These are phyloP conservation scores for Lecanicillium sp. DNA, from an alignment of 2,329 filamentous ascomycete genomes.

Conservation along the genomic window DNA sequence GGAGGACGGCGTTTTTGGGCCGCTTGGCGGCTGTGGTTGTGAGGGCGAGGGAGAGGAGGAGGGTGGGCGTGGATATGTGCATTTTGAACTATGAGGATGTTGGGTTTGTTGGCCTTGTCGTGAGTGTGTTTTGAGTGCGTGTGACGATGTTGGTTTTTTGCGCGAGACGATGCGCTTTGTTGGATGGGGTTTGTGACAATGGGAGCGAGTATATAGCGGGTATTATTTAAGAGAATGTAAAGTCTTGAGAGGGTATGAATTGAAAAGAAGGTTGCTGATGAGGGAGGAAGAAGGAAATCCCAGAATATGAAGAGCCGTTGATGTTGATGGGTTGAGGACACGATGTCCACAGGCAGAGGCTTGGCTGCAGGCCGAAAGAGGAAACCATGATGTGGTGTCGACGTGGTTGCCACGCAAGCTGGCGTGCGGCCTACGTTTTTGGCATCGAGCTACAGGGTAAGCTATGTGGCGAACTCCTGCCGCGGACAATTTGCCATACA, in stretches of 20 bases:
- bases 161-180: no score
- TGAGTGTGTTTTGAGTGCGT: background rate
- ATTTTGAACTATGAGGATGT: slow-evolving; percentile 14
- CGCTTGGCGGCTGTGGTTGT: slow-evolving; percentile 18
- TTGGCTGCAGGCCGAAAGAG: background rate
- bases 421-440: no score
- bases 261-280: no score
- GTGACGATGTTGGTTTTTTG: background rate
- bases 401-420: slow-evolving; percentile 3
- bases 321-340: slow-evolving; percentile 13
- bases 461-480: no score
- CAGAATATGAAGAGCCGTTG: no score
- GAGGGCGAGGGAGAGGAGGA: slow-evolving; percentile 16
- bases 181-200: background rate
- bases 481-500: no score
- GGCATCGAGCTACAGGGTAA: no score
- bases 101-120: background rate
- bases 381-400: slow-evolving; percentile 1
- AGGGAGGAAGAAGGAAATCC: no score
- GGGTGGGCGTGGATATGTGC: slow-evolving; percentile 16
- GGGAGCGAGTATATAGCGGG: background rate
- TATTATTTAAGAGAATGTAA: background rate
- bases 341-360: slow-evolving; percentile 13
- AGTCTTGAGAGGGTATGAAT: background rate
- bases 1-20: slow-evolving; percentile 46